These are phyloP conservation scores for Circinella umbellata DNA, from an alignment of 371 early-diverging fungal genomes.

Conservation along the genomic window DNA sequence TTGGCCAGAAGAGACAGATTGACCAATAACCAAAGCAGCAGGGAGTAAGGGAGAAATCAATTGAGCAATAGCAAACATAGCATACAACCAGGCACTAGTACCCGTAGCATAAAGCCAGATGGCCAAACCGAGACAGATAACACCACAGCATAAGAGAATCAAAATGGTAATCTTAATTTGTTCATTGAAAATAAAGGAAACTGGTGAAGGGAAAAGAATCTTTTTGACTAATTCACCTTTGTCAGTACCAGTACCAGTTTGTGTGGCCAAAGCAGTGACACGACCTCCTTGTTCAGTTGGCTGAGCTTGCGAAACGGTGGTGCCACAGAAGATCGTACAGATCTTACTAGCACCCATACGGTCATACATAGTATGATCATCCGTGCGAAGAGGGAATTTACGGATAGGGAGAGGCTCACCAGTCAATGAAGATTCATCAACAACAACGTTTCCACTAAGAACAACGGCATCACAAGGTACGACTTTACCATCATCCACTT, in stretches of 20 bases:
- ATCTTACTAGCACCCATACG: constrained; percentile 56
- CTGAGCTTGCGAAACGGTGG: constrained; percentile 52
- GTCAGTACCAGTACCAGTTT: constrained; percentile 75
- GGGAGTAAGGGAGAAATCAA: constrained; percentile 72
- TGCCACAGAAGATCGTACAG: constrained; percentile 59
- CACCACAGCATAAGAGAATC: constrained; percentile 63
- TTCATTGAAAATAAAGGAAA: constrained; percentile 70
- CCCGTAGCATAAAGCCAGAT: constrained; percentile 57
- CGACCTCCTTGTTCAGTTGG: constrained; percentile 31
- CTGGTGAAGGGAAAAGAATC: constrained; percentile 70
- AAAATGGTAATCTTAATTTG: constrained; percentile 71
- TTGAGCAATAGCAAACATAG: constrained; percentile 75
- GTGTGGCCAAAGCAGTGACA: constrained; percentile 67
- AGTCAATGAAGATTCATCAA: constrained; percentile 77
- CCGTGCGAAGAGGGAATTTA: constrained; percentile 54
- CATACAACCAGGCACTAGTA: constrained; percentile 64
- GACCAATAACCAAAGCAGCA: constrained; percentile 70
- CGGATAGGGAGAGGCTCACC: constrained; percentile 69
- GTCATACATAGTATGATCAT: constrained; percentile 36
- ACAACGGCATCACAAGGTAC: constrained; percentile 75
- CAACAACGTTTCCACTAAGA: constrained; percentile 70
- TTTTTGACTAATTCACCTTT: constrained; percentile 79
- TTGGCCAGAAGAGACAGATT: constrained; percentile 78
- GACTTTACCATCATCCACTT: constrained; percentile 56
- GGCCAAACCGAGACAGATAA: constrained; percentile 54